Evolutionary conservation across 352 stramenopile species (phyloP).

Genomic region (Phytopythium ostracodes): DNA sequence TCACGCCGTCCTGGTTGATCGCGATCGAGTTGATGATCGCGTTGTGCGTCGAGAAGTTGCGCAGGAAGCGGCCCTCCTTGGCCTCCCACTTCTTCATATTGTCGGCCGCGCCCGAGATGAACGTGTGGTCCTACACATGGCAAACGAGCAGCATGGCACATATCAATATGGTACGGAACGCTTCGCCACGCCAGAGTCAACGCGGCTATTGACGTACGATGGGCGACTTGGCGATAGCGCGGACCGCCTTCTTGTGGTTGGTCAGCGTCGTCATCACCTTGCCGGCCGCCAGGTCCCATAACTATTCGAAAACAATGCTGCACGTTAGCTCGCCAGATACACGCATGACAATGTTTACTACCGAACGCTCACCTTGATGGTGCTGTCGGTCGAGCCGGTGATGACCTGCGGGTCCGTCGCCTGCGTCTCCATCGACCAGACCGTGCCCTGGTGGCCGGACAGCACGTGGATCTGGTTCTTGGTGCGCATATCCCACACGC

Average conservation of each 20-base stretch:
- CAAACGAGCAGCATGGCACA: background rate
- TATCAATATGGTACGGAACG: background rate
- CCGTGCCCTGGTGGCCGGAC: slow-evolving; percentile 95
- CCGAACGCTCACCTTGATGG: slow-evolving; percentile 77
- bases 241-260: slow-evolving; percentile 99
- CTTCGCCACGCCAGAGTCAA: too few species aligned
- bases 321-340: background rate
- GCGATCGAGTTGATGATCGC: slow-evolving; percentile 98
- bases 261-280: slow-evolving; percentile 98
- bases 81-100: slow-evolving; percentile 99
- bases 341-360: background rate
- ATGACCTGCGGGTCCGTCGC: slow-evolving; percentile 95
- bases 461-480: slow-evolving; percentile 98
- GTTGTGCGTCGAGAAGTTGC: slow-evolving; percentile 97
- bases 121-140: slow-evolving; percentile 90
- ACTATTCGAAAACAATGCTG: slow-evolving; percentile 18
- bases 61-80: slow-evolving; percentile 93
- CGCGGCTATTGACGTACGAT: slow-evolving; percentile 49
- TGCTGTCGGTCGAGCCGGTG: slow-evolving; percentile 92
- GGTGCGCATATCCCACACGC: slow-evolving; percentile 99
- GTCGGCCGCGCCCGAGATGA: slow-evolving; percentile 96
- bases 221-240: slow-evolving; percentile 88
- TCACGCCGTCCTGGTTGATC: slow-evolving; percentile 97
- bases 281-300: slow-evolving; percentile 98
- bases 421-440: slow-evolving; percentile 95